These are phyloP conservation scores for Austroboletus eburneus DNA, from an alignment of 768 basidiomycete species.

Conservation along the genomic window DNA sequence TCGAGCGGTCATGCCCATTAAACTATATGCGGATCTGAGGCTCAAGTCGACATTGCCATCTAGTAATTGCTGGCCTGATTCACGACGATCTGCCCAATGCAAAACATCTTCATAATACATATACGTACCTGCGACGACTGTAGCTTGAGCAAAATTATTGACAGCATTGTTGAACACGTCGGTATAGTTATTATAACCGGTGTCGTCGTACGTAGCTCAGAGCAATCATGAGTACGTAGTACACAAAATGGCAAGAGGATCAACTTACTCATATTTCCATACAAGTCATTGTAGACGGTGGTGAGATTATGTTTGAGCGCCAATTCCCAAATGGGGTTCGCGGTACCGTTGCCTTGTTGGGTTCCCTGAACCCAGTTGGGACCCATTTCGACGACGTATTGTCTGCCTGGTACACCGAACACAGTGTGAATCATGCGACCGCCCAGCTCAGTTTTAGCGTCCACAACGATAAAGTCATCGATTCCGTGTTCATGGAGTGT, in stretches of 20 bases:
- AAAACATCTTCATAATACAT: no score
- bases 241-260: neutral
- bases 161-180: constrained; percentile 41
- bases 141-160: constrained; percentile 39
- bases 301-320: constrained; percentile 52
- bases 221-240: neutral
- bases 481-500: constrained; percentile 52
- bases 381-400: constrained; percentile 50
- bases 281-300: constrained; percentile 43
- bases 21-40: constrained; percentile 49
- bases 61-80: constrained; percentile 12
- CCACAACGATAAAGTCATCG: constrained; percentile 56
- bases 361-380: constrained; percentile 62
- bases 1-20: constrained; percentile 43
- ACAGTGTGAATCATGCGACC: constrained; percentile 51
- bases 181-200: constrained; percentile 45
- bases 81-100: constrained; percentile 20
- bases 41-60: constrained; percentile 46
- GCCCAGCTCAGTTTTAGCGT: constrained; percentile 55
- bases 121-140: constrained; percentile 45
- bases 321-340: constrained; percentile 58
- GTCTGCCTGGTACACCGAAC: constrained; percentile 38
- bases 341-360: constrained; percentile 42
- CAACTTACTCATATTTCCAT: constrained; percentile 41
- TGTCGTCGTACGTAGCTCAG: constrained; percentile 56